Conservation (phyloP, 352 stramenopile species). For the Aphanomyces euteiches region DNA sequence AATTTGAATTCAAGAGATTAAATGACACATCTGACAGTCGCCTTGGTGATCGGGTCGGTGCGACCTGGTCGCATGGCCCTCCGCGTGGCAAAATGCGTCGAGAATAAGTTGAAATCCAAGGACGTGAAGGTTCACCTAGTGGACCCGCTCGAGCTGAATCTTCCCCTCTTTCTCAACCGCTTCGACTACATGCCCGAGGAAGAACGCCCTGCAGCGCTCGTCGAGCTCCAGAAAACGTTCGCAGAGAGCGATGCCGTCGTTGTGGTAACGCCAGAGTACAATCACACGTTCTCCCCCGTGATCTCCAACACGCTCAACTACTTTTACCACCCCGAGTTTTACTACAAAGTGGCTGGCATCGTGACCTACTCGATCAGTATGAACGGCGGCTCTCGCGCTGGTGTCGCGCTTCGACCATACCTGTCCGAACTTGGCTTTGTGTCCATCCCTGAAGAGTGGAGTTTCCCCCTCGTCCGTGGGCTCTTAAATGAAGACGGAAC, state of each 20-base stretch:
- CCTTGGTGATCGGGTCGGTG: slow-evolving; percentile 16
- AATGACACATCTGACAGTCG: slow-evolving; percentile 6
- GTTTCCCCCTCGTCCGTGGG: slow-evolving; percentile 48
- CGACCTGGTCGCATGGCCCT: slow-evolving; percentile 15
- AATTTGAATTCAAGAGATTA: background rate
- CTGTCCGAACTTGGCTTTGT: slow-evolving; percentile 48
- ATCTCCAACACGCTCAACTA: slow-evolving; percentile 47
- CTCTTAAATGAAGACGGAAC: slow-evolving; percentile 46
- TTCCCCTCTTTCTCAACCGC: slow-evolving; percentile 16
- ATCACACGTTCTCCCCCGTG: slow-evolving; percentile 54
- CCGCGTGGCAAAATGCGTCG: background rate
- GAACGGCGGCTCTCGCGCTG: slow-evolving; percentile 53
- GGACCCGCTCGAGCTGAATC: slow-evolving; percentile 14
- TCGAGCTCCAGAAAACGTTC: slow-evolving; percentile 32
- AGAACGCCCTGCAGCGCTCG: slow-evolving; percentile 10
- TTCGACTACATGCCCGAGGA: slow-evolving; percentile 27
- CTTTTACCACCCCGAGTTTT: slow-evolving; percentile 55
- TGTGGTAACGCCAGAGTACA: slow-evolving; percentile 64
- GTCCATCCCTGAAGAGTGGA: slow-evolving; percentile 31
- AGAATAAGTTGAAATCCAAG: background rate
- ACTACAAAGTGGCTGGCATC: slow-evolving; percentile 53
- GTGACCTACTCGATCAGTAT: slow-evolving; percentile 56
- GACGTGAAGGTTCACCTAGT: slow-evolving; percentile 19
- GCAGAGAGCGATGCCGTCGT: slow-evolving; percentile 54
- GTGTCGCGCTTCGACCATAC: slow-evolving; percentile 42